Percentiles rank a stretch among this genome's conserved stretches.
phyloP scores from a whole-genome alignment of 495 filamentous ascomycete genomes.

The Aspergillus wentii region DNA sequence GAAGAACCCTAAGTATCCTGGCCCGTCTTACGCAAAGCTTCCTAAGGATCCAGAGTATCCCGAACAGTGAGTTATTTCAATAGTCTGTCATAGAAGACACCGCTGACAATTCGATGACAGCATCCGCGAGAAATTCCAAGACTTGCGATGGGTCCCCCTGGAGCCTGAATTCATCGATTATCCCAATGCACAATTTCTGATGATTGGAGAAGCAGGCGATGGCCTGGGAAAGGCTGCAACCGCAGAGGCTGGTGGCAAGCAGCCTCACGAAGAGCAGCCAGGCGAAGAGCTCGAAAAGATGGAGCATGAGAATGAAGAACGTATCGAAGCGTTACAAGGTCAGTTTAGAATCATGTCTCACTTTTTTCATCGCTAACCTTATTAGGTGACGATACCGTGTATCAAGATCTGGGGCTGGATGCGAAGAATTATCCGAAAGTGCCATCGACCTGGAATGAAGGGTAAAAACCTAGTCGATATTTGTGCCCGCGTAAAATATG shows the following conservation, averaged over 20 bases:
- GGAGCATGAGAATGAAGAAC: conserved; percentile 57
- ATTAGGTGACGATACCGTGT: conserved; percentile 49
- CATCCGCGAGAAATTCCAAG: conserved; percentile 62
- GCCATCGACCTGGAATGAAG: conserved; percentile 45
- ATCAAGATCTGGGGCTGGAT: conserved; percentile 46
- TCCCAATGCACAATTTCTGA: conserved; percentile 71
- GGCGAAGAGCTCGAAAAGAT: conserved; percentile 54
- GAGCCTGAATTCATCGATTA: conserved; percentile 75
- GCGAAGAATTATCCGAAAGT: conserved; percentile 47
- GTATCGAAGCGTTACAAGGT: conserved; percentile 52
- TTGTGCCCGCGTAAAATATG: too few relatives aligned
- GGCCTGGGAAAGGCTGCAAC: conserved; percentile 55
- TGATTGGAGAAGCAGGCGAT: conserved; percentile 70
- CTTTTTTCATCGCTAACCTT: conserved; percentile 2
- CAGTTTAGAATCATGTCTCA: conserved; percentile 13
- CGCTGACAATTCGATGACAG: not conserved
- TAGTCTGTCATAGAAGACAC: not conserved
- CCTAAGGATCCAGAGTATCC: conserved; percentile 68
- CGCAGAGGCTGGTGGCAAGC: conserved; percentile 53
- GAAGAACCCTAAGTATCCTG: conserved; percentile 71
- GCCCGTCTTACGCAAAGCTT: conserved; percentile 58
- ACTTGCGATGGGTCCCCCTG: conserved; percentile 68
- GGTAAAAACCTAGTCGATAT: too few relatives aligned
- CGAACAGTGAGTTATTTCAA: conserved; percentile 54
- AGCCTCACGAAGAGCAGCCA: conserved; percentile 57